Conservation (phyloP, 495 filamentous ascomycete genomes). For the Trichoderma gamsii region DNA sequence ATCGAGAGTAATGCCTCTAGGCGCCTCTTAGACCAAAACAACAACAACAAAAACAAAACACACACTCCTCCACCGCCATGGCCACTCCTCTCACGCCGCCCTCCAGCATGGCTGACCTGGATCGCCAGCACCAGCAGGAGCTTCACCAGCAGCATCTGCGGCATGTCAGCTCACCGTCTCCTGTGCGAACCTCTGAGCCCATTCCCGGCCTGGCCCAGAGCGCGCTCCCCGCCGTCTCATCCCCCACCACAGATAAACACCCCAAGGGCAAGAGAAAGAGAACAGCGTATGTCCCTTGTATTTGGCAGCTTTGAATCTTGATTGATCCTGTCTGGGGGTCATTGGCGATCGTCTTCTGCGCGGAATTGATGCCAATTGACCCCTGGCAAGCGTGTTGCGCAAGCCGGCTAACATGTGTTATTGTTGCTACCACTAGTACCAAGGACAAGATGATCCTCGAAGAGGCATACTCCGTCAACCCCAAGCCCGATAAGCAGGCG, state of each 20-base stretch:
- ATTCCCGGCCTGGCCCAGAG: slow-evolving; percentile 2
- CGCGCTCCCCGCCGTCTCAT: slow-evolving; percentile 9
- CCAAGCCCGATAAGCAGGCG: slow-evolving; percentile 88
- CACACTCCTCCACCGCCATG: background rate
- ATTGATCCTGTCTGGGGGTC: slow-evolving; percentile 16
- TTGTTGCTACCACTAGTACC: slow-evolving; percentile 45
- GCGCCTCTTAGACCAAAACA: background rate
- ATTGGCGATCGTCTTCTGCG: slow-evolving; percentile 16
- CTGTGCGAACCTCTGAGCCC: slow-evolving; percentile 1
- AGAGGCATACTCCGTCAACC: slow-evolving; percentile 73
- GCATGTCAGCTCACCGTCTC: slow-evolving; percentile 11
- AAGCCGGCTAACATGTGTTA: slow-evolving; percentile 19
- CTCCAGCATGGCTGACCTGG: background rate
- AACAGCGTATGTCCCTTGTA: slow-evolving; percentile 40
- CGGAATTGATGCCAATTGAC: slow-evolving; percentile 16
- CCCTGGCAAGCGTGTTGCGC: slow-evolving; percentile 11
- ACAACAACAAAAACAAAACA: background rate
- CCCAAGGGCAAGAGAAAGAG: slow-evolving; percentile 50
- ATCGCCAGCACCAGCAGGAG: background rate
- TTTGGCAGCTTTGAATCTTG: background rate
- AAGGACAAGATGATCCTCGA: slow-evolving; percentile 91
- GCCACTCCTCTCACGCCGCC: background rate
- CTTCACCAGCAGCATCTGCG: background rate
- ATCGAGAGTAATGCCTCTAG: slow-evolving; percentile 6
- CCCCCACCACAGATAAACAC: slow-evolving; percentile 28